Evolutionary conservation across 1,139 yeast species (phyloP).

Genomic region (Yarrowia galli): DNA sequence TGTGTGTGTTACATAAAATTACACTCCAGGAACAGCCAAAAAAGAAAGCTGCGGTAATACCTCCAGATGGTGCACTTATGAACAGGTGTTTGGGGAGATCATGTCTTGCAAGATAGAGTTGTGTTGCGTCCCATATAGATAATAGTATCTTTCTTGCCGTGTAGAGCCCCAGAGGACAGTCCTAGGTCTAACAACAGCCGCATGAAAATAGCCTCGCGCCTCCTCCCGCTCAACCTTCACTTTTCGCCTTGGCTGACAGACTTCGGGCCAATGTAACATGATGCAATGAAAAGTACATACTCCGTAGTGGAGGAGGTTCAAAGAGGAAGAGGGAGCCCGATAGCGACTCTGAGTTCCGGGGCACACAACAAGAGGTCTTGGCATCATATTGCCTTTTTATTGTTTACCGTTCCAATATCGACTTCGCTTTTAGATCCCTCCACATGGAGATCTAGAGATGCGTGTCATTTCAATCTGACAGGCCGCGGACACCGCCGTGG

Average conservation of each 20-base stretch:
- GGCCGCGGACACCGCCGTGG: background rate
- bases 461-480: background rate
- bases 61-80: background rate
- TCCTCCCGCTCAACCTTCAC: slow-evolving; percentile 1
- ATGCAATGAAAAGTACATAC: slow-evolving; percentile 6
- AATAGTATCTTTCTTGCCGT: background rate
- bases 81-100: background rate
- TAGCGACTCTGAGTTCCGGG: slow-evolving; percentile 29
- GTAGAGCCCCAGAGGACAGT: background rate
- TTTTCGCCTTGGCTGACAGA: background rate
- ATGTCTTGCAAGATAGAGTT: background rate
- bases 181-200: slow-evolving; percentile 6
- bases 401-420: background rate
- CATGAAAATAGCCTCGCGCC: slow-evolving; percentile 19
- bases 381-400: slow-evolving; percentile 11
- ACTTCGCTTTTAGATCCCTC: background rate
- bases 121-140: background rate
- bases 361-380: slow-evolving; percentile 18
- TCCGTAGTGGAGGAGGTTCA: slow-evolving; percentile 2
- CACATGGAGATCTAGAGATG: background rate
- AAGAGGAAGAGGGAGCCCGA: background rate
- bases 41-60: slow-evolving; percentile 14
- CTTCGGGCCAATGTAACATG: slow-evolving; percentile 23
- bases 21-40: slow-evolving; percentile 30
- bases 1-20: slow-evolving; percentile 22